phyloP scores from a whole-genome alignment of 148 eudicot species.

The Bassia scoparia region DNA sequence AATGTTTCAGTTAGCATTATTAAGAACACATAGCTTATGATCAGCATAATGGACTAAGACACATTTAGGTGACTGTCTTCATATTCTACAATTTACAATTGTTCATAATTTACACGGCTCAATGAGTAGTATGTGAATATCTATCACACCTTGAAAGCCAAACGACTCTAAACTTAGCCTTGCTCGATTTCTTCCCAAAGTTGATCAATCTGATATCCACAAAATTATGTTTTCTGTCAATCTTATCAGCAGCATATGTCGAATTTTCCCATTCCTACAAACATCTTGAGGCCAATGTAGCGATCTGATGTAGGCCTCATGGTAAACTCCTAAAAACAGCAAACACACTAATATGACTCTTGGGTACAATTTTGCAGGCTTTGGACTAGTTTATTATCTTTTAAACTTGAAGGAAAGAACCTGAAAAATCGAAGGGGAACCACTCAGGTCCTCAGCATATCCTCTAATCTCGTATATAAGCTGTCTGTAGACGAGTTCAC shows the following conservation, averaged over 20 bases:
- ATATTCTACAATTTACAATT: too few relatives aligned
- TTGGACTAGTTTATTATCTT: too few relatives aligned
- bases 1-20: not conserved
- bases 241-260: constrained; percentile 77
- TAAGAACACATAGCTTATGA: not conserved
- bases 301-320: constrained; percentile 54
- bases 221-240: constrained; percentile 81
- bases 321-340: constrained; percentile 58
- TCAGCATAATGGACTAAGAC: too few relatives aligned
- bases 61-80: too few relatives aligned
- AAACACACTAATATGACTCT: not conserved
- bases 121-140: not conserved
- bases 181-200: constrained; percentile 90
- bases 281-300: constrained; percentile 73
- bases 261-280: constrained; percentile 84
- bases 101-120: too few relatives aligned
- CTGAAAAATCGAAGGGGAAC: constrained; percentile 93
- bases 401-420: constrained; percentile 27
- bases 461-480: constrained; percentile 66
- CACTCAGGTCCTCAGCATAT: constrained; percentile 67
- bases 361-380: too few relatives aligned
- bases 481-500: constrained; percentile 60
- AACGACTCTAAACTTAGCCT: constrained; percentile 63
- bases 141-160: constrained; percentile 93
- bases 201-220: constrained; percentile 90